Evolutionary conservation across 768 basidiomycete genomes (phyloP).

Genomic region (Lactarius quietus): DNA sequence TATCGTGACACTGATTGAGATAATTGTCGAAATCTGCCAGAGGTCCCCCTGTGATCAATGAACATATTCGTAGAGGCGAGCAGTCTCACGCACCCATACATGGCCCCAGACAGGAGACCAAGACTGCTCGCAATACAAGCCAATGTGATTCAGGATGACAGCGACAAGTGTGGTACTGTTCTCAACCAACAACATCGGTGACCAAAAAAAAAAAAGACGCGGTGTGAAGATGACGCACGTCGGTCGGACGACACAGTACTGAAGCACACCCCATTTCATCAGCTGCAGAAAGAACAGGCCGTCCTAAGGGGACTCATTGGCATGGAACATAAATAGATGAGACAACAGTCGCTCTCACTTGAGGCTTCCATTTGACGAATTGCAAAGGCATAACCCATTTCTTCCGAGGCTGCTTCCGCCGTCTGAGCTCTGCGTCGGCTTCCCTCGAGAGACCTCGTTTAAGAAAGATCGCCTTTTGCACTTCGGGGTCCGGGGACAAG

Average conservation of each 20-base stretch:
- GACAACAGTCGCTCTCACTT: constrained; percentile 35
- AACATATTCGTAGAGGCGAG: not conserved
- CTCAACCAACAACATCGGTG: constrained; percentile 2
- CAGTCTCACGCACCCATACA: constrained; percentile 48
- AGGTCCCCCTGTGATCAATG: not conserved
- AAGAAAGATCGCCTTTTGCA: constrained; percentile 58
- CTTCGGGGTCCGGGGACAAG: constrained; percentile 57
- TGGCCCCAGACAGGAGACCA: constrained; percentile 69
- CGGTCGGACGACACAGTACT: constrained; percentile 66
- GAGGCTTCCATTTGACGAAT: constrained; percentile 59
- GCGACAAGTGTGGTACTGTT: constrained; percentile 55
- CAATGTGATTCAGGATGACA: constrained; percentile 57
- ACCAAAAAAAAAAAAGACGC: not conserved
- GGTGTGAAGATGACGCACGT: constrained; percentile 36
- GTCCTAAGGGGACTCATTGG: constrained; percentile 38
- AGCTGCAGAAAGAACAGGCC: constrained; percentile 67
- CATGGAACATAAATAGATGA: not conserved
- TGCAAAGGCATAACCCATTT: constrained; percentile 73
- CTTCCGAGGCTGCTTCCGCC: constrained; percentile 43
- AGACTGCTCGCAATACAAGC: constrained; percentile 69
- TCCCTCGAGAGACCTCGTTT: constrained; percentile 56
- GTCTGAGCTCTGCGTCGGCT: constrained; percentile 43
- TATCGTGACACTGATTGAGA: constrained; percentile 67
- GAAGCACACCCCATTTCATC: constrained; percentile 75
- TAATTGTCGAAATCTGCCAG: constrained; percentile 50